Evolutionary conservation across 2,329 filamentous ascomycete genomes (phyloP), one percentile per base, ranked within the genome.

Genomic region (Trichophyton benhamiae): DNA sequence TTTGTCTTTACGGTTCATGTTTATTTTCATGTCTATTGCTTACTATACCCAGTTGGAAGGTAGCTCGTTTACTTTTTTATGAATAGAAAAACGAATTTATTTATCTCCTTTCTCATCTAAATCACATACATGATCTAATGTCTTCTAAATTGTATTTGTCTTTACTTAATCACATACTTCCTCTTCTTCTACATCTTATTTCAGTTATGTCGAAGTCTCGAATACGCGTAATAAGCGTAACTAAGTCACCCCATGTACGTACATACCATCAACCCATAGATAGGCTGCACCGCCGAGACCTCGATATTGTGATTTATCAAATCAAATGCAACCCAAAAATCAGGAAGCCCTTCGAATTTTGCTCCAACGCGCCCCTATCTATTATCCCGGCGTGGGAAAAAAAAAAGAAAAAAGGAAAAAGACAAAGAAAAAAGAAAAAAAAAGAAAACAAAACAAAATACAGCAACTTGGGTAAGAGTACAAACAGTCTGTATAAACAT

Each of bases 11-110:
- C 3, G 27, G 27, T 13, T 55, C 52, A 36, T 55, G 25, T 17
- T 55, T 55, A 55, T 55, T 27, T 55, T 33, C 13, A 55, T 55
- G 30, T 13, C 52, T 27, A 36, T 55, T 55, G 33, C 52, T 36
- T 55, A 55, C n/a, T 55, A 55, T 55, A 55, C 52, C 52, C 52
- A 55, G 27, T 13, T 36, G 46, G 46, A 52, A 22, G 46, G 46
- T 52, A 30, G 46, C 20, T 22, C 13, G 46, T 30, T 13, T 52
- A 1, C 20, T 27, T 36, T 33, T 55, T 38, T 2, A 55, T 13
- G 49, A 33, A 55, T 55, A 55, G 17, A 33, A 55, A 5, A 17
- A 25, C 13, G 17, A 55, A 33, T 55, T 25, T n/a, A 17, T 20
- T 6, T 52, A 53, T 53, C 8, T 53, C n/a, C 11, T 9, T 36